A percentile compares a stretch with the other conserved stretches of the same genome.
phyloP scores from a whole-genome alignment of 208 protist genomes.

The Polymyxa betae region DNA sequence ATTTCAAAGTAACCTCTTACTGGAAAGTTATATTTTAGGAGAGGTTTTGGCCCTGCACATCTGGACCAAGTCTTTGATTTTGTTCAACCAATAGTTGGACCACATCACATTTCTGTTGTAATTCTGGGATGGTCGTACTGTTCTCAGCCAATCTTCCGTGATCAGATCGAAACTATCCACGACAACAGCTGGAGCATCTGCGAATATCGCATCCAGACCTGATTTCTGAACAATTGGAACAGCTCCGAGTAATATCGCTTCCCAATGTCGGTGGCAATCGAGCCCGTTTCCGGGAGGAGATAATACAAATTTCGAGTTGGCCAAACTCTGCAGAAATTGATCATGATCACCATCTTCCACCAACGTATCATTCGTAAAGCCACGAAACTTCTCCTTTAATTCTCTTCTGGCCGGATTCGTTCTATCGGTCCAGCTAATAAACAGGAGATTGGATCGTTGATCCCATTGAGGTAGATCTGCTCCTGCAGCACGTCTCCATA shows the following conservation, averaged over 20 bases:
- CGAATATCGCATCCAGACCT: background rate
- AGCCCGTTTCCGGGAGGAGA: background rate
- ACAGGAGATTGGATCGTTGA: background rate
- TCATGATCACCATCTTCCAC: background rate
- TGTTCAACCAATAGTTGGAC: background rate
- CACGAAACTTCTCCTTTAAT: background rate
- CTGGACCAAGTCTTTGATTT: background rate
- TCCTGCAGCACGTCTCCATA: background rate
- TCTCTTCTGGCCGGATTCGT: background rate
- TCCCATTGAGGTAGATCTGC: background rate
- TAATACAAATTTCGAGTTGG: background rate
- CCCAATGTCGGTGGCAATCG: background rate
- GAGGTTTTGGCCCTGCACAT: too few relatives aligned
- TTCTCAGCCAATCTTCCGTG: background rate
- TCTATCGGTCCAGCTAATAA: background rate
- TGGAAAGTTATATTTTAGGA: too few relatives aligned
- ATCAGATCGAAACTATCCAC: background rate
- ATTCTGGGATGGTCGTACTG: background rate
- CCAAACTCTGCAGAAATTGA: background rate
- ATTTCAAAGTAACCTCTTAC: too few relatives aligned
- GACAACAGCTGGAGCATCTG: background rate
- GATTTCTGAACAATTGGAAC: background rate
- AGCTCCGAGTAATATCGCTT: background rate
- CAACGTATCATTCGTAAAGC: background rate
- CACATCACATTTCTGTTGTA: background rate